Percentiles rank a stretch among this genome's conserved stretches.
Evolutionary conservation across 2,329 filamentous ascomycete genomes (phyloP).

Genomic region (Calonectria honghensis): DNA sequence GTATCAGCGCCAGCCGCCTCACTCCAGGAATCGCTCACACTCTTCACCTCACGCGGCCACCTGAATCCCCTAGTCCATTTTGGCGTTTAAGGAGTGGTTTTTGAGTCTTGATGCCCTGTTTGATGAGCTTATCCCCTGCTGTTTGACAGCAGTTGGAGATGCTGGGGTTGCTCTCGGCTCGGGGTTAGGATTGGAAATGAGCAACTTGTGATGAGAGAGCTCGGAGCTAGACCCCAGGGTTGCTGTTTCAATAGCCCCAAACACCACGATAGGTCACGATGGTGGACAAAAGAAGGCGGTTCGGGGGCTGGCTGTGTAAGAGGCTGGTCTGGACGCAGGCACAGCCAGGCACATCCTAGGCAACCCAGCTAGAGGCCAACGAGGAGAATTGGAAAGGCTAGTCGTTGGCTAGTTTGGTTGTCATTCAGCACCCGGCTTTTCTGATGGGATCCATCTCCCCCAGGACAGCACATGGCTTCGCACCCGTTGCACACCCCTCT

Average conservation of each 20-base stretch:
- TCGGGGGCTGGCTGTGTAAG: conserved; percentile 31
- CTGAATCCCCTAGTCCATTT: conserved; percentile 25
- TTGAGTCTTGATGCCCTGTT: conserved; percentile 34
- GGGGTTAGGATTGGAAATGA: conserved; percentile 23
- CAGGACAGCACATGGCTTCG: conserved; percentile 36
- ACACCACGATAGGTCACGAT: conserved; percentile 31
- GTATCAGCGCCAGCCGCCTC: conserved; percentile 50
- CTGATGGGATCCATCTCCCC: conserved; percentile 28
- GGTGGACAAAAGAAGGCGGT: conserved; percentile 29
- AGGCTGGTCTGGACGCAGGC: conserved; percentile 42
- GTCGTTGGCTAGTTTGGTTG: conserved; percentile 46
- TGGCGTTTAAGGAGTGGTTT: conserved; percentile 28
- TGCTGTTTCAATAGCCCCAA: conserved; percentile 33
- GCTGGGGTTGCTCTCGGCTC: conserved; percentile 22
- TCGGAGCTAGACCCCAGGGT: conserved; percentile 15
- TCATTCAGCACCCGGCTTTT: conserved; percentile 20
- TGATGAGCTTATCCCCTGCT: conserved; percentile 31
- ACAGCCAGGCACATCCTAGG: conserved; percentile 49
- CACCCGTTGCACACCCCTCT: conserved; percentile 30
- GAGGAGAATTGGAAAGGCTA: conserved; percentile 34
- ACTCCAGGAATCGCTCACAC: conserved; percentile 42
- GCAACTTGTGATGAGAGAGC: conserved; percentile 30
- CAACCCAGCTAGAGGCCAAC: conserved; percentile 31
- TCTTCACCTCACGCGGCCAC: conserved; percentile 37
- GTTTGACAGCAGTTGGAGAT: conserved; percentile 27